Conservation (phyloP, 345 rosid genomes). For the Arabidopsis arenosa region DNA sequence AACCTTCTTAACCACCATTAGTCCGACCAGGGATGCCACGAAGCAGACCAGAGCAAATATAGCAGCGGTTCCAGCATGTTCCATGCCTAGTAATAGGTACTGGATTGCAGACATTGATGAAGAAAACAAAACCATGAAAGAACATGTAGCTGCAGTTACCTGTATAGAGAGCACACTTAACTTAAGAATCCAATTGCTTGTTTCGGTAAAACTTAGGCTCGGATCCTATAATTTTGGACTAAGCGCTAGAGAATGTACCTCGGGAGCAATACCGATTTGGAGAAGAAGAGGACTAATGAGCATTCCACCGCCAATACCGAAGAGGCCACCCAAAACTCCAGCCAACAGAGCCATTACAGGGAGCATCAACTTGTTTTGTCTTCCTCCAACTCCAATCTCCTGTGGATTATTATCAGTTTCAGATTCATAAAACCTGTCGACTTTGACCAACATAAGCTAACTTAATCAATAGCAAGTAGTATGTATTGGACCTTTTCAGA, state of each 20-base stretch:
- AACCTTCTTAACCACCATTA: conserved; percentile 63
- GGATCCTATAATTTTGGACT: background rate
- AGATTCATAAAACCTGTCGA: background rate
- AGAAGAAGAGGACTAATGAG: conserved; percentile 86
- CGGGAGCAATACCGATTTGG: conserved; percentile 69
- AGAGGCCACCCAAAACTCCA: conserved; percentile 75
- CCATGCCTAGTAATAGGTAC: conserved; percentile 71
- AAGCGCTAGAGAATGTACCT: conserved; percentile 47
- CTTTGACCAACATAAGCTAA: background rate
- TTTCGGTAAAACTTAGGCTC: background rate
- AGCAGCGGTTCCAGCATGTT: conserved; percentile 53
- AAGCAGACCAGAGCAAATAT: conserved; percentile 63
- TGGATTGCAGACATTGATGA: conserved; percentile 51
- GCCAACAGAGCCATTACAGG: conserved; percentile 72
- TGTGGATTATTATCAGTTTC: background rate
- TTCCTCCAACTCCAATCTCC: background rate
- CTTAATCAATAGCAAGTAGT: background rate
- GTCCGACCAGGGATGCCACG: conserved; percentile 63
- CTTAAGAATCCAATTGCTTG: background rate
- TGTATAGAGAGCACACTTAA: conserved; percentile 19
- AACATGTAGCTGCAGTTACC: conserved; percentile 72
- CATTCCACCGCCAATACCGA: conserved; percentile 90
- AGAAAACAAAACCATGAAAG: conserved; percentile 46
- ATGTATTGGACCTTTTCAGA: conserved; percentile 1
- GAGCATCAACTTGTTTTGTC: conserved; percentile 39